These are phyloP conservation scores for Penicillium sp. DNA, from an alignment of 2,329 filamentous ascomycete species.

Conservation along the genomic window DNA sequence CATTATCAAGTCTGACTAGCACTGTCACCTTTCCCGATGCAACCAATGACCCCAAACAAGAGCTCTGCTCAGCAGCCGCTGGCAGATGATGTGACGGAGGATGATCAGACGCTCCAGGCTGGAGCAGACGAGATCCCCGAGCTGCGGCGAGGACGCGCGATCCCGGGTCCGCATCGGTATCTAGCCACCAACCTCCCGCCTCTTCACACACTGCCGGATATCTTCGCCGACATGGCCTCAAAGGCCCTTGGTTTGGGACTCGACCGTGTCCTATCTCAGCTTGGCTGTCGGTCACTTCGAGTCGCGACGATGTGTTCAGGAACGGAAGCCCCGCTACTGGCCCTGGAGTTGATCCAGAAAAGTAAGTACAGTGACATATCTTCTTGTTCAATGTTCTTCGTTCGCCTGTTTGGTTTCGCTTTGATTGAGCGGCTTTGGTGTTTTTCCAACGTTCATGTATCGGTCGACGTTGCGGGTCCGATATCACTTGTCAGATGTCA, in stretches of 20 bases:
- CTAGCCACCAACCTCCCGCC: conserved; percentile 26
- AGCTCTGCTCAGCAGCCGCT: not conserved
- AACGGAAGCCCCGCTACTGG: conserved; percentile 69
- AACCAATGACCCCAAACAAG: not conserved
- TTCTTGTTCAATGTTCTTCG: not conserved
- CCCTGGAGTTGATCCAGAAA: conserved; percentile 56
- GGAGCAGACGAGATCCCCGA: conserved; percentile 23
- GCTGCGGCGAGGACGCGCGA: conserved; percentile 11
- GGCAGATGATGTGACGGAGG: not conserved
- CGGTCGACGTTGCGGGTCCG: not conserved
- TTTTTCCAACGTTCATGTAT: not conserved
- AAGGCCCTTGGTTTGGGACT: conserved; percentile 37
- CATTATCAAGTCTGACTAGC: not conserved
- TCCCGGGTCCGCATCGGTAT: conserved; percentile 7
- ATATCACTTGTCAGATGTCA: not conserved
- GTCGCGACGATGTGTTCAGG: conserved; percentile 75
- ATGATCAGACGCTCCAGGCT: conserved; percentile 2
- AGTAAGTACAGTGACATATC: conserved; percentile 29
- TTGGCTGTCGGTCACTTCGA: conserved; percentile 44
- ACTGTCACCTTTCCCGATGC: not conserved
- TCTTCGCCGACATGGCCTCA: conserved; percentile 28
- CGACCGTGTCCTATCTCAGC: conserved; percentile 41
- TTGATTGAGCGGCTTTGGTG: not conserved
- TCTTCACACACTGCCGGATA: conserved; percentile 28
- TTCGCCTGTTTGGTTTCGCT: not conserved